phyloP scores from a whole-genome alignment of 768 basidiomycete genomes.

The Trametes elegans region DNA sequence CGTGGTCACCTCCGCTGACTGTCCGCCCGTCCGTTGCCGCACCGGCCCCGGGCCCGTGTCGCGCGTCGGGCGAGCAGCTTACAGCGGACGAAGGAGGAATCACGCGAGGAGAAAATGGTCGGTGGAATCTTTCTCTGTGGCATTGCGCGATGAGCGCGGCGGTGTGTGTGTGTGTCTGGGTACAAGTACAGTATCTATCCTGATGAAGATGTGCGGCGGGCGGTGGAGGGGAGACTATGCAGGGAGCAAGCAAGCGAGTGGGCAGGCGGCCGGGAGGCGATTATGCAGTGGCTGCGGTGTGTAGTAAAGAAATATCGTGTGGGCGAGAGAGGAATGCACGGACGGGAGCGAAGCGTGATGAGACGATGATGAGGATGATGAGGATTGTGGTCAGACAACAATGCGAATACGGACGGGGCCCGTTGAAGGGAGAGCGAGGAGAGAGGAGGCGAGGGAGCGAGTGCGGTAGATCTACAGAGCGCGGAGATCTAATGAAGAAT shows the following conservation, averaged over 20 bases:
- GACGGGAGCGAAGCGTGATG: background rate
- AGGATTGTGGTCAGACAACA: background rate
- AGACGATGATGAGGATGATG: background rate
- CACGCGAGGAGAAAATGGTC: too few species aligned
- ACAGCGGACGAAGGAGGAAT: too few species aligned
- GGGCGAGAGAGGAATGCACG: background rate
- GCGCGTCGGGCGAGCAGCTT: too few species aligned
- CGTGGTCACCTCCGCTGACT: too few species aligned
- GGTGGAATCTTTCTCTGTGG: too few species aligned
- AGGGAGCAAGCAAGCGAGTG: background rate
- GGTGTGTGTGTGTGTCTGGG: background rate
- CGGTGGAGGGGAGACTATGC: background rate
- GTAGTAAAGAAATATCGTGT: conserved; percentile 1
- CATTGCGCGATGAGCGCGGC: background rate
- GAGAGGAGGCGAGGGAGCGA: background rate
- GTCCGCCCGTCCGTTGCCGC: too few species aligned
- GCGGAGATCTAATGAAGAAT: conserved; percentile 2
- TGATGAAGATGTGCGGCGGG: too few species aligned
- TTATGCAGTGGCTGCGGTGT: conserved; percentile 15
- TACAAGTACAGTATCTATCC: conserved; percentile 15
- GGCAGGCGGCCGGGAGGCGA: background rate
- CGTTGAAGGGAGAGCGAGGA: background rate
- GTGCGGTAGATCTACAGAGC: conserved; percentile 8
- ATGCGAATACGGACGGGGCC: background rate
- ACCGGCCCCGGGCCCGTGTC: too few species aligned